A percentile compares a stretch with the other conserved stretches of the same genome.
These are phyloP conservation scores for Musa troglodytarum DNA, from an alignment of 176 grass and related monocot genomes.

Conservation along the genomic window DNA sequence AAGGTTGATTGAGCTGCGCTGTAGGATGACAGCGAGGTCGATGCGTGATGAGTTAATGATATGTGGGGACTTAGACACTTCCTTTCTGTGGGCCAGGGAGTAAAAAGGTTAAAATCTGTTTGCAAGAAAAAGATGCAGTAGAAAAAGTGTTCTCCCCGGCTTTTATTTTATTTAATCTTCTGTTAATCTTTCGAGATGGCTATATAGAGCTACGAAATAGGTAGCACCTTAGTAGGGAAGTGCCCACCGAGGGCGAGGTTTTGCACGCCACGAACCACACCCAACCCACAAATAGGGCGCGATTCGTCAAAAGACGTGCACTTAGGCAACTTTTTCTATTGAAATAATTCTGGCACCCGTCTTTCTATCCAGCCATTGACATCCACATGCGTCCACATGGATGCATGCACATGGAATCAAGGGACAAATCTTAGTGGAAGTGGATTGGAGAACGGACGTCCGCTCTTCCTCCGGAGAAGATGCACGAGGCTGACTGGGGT, in stretches of 20 bases:
- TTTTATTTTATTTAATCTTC: not conserved
- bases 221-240: not conserved
- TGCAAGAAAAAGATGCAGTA: too few relatives aligned
- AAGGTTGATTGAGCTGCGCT: too few relatives aligned
- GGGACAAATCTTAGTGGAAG: not conserved
- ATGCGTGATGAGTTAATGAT: not conserved
- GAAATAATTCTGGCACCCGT: not conserved
- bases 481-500: too few relatives aligned
- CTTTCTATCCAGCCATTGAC: too few relatives aligned
- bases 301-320: not conserved
- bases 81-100: not conserved
- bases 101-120: not conserved
- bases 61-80: not conserved
- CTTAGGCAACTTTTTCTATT: too few relatives aligned
- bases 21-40: not conserved
- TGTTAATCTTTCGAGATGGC: not conserved
- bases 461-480: too few relatives aligned
- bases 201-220: not conserved
- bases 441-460: not conserved
- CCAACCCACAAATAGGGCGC: not conserved
- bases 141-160: not conserved
- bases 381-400: not conserved
- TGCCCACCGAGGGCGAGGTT: not conserved
- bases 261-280: not conserved
- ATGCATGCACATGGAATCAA: not conserved